Evolutionary conservation across 305 asterid species (phyloP), one percentile per base, ranked within the genome.

Genomic region (Solanum hybrid): DNA sequence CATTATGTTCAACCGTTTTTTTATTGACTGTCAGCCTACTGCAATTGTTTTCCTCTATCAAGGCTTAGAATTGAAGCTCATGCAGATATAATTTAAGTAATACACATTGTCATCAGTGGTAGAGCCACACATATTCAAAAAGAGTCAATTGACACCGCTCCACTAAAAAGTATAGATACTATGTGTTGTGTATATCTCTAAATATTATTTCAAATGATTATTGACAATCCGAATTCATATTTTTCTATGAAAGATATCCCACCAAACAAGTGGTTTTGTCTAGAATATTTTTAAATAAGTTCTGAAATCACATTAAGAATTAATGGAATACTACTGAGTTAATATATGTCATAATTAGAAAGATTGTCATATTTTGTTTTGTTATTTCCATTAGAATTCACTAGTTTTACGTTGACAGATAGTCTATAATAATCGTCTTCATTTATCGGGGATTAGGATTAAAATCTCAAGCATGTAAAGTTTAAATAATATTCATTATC

Each of bases 1-100:
- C 41, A 32, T 10, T 22, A 32, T 17, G 4, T 9, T 72, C 8
- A 26, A 13, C 0, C 0, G 0, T 26, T 24, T 72, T 10, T 24
- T 26, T 37, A 4, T 2, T 70, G 1, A 20, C 2, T 8, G 4
- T 20, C 12, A 61, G 5, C 26, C 5, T 61, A 20, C 11, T 61
- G 2, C 2, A 61, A 7, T 20, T 20, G 2, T 22, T 61, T 61
- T 61, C 72, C 72, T 61, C 26, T 61, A 20, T 7, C 2, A 61
- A 3, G 26, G 11, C 26, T 61, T 61, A 61, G 26, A 8, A 20
- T 0, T 20, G 5, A 61, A 61, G 11, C 72, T 20, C 11, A 3
- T 20, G 26, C 26, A 20, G 1, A 20, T 61, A 61, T 0, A 61
- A 61, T 61, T 20, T 20, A 7, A 7, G 72, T 61, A 22, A 20